A percentile compares a stretch with the other conserved stretches of the same genome.
Evolutionary conservation across 2,329 filamentous ascomycete species (phyloP).

Genomic region (Aspergillus pseudoglaucus): DNA sequence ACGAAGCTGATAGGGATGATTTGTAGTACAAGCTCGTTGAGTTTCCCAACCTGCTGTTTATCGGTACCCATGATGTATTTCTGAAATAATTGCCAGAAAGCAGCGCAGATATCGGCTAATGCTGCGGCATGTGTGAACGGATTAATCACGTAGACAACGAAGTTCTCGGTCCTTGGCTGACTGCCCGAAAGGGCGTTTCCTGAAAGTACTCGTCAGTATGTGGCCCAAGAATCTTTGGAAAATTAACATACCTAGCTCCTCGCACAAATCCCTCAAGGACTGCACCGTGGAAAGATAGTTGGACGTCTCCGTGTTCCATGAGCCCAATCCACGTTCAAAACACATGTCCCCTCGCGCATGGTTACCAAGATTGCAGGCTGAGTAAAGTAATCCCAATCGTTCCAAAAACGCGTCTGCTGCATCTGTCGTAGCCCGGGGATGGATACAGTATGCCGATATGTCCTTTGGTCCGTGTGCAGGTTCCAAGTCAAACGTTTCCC

Average conservation of each 20-base stretch:
- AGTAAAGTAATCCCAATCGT: conserved; percentile 49
- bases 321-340: conserved; percentile 31
- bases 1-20: conserved; percentile 52
- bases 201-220: conserved; percentile 14
- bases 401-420: conserved; percentile 47
- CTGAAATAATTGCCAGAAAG: conserved; percentile 53
- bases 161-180: conserved; percentile 31
- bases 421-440: conserved; percentile 43
- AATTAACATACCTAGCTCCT: conserved; percentile 29
- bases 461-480: conserved; percentile 52
- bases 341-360: conserved; percentile 41
- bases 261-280: conserved; percentile 27
- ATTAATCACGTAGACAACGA: conserved; percentile 55
- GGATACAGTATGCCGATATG: conserved; percentile 52
- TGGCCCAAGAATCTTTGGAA: not conserved
- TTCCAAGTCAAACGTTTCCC: conserved; percentile 55
- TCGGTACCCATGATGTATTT: conserved; percentile 42
- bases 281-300: conserved; percentile 31
- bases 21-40: conserved; percentile 51
- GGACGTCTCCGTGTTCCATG: conserved; percentile 27
- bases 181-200: conserved; percentile 30
- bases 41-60: conserved; percentile 21
- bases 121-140: conserved; percentile 45
- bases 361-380: conserved; percentile 50
- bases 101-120: conserved; percentile 48